Evolutionary conservation across 768 basidiomycete species (phyloP).

Genomic region (Kwoniella dendrophila): DNA sequence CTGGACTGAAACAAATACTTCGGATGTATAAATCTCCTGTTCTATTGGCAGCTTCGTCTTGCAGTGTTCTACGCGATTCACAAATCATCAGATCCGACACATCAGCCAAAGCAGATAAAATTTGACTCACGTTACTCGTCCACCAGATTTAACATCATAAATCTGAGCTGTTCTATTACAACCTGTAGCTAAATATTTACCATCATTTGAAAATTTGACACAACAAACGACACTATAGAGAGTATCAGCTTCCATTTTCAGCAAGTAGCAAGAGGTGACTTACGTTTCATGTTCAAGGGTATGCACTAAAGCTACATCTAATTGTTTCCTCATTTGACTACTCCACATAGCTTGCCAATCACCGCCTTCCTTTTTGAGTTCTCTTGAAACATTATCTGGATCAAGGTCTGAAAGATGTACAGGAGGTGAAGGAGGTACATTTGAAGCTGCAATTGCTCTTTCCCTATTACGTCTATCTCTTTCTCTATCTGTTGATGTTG

Average conservation of each 20-base stretch:
- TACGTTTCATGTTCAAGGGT: conserved; percentile 90
- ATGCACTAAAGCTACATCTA: conserved; percentile 80
- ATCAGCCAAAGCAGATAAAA: background rate
- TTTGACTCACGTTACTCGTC: conserved; percentile 71
- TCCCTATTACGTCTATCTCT: conserved; percentile 43
- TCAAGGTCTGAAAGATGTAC: conserved; percentile 54
- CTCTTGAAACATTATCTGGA: conserved; percentile 56
- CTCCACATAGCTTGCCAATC: conserved; percentile 93
- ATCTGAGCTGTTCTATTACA: conserved; percentile 96
- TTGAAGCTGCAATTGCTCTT: conserved; percentile 23
- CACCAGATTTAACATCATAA: conserved; percentile 85
- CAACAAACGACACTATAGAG: conserved; percentile 74
- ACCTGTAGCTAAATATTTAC: conserved; percentile 88
- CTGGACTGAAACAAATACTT: conserved; percentile 76
- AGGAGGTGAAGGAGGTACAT: conserved; percentile 38
- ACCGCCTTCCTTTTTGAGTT: conserved; percentile 66
- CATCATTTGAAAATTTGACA: conserved; percentile 91
- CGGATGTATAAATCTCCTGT: conserved; percentile 83
- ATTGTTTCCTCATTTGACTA: conserved; percentile 71
- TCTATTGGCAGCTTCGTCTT: conserved; percentile 73
- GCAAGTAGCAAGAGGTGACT: conserved; percentile 10
- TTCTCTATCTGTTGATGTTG: conserved; percentile 44
- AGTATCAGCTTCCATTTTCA: background rate
- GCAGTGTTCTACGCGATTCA: conserved; percentile 63
- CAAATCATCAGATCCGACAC: background rate